Conservation (phyloP, 2,329 filamentous ascomycete genomes). For the Basipetospora chlamydospora region DNA sequence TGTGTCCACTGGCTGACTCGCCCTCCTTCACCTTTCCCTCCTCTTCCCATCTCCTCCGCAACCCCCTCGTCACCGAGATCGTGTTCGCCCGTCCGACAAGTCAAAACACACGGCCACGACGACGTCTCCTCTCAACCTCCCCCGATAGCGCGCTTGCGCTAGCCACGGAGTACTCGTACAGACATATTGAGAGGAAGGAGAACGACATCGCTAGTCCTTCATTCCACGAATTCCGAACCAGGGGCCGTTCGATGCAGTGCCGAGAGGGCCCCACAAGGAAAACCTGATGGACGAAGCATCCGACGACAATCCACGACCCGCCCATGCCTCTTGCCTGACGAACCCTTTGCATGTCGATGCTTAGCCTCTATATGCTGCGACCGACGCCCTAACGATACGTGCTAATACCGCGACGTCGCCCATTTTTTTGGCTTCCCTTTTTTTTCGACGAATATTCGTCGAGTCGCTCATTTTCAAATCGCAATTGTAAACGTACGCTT, state of each 20-base stretch:
- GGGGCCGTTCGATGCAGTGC: too few species aligned
- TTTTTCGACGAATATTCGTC: conserved; percentile 29
- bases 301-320: too few species aligned
- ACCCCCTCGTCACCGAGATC: conserved; percentile 3
- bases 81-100: conserved; percentile 6
- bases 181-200: too few species aligned
- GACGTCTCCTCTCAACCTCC: conserved; percentile 7
- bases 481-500: conserved; percentile 11
- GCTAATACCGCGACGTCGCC: too few species aligned
- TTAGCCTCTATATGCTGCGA: conserved; percentile 10
- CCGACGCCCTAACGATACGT: conserved; percentile 11
- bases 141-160: too few species aligned
- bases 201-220: too few species aligned
- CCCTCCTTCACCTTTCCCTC: conserved; percentile 6
- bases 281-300: too few species aligned
- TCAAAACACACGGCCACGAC: conserved; percentile 6
- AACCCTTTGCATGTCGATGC: conserved; percentile 3
- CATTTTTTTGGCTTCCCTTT: conserved; percentile 2
- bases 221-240: too few species aligned
- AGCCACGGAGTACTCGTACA: too few species aligned
- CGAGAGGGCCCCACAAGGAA: too few species aligned
- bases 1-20: too few species aligned
- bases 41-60: conserved; percentile 2
- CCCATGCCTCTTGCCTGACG: conserved; percentile 3
- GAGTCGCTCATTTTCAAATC: conserved; percentile 28